These are phyloP conservation scores for Ophiostoma sp. DNA, from an alignment of 2,329 filamentous ascomycete species.

Conservation along the genomic window DNA sequence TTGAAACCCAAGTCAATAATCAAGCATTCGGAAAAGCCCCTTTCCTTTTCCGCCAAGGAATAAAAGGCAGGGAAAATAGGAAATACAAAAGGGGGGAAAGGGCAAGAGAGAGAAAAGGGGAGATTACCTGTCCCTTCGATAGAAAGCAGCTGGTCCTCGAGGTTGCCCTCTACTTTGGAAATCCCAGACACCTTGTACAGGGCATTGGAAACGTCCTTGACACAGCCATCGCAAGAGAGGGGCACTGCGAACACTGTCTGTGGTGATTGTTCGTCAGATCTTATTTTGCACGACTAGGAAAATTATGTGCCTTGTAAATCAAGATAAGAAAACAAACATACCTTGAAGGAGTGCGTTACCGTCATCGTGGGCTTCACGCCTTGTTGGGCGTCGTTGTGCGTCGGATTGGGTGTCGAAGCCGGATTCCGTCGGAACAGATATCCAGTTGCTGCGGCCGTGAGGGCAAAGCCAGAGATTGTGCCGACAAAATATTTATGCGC, in stretches of 20 bases:
- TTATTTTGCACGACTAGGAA: conserved; percentile 27
- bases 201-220: conserved; percentile 80
- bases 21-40: neutral
- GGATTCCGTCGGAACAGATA: conserved; percentile 10
- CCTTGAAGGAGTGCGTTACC: conserved; percentile 49
- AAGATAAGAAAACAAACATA: conserved; percentile 32
- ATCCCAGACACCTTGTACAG: conserved; percentile 78
- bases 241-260: conserved; percentile 94
- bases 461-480: conserved; percentile 18
- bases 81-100: neutral
- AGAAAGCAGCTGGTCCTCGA: conserved; percentile 79
- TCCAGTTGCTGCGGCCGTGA: conserved; percentile 18
- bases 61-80: neutral
- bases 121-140: conserved; percentile 74
- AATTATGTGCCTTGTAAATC: neutral
- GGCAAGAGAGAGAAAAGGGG: neutral
- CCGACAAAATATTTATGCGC: conserved; percentile 2
- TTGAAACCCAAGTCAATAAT: conserved; percentile 8
- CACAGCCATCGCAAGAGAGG: conserved; percentile 85
- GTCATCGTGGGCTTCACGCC: conserved; percentile 42
- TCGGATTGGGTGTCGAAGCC: neutral
- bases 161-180: conserved; percentile 75
- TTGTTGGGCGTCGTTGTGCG: neutral
- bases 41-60: conserved; percentile 6
- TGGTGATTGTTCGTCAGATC: conserved; percentile 18